A percentile compares a stretch with the other conserved stretches of the same genome.
These are phyloP conservation scores for Annona squamosa DNA, from an alignment of 164 flowering plant species.

Conservation along the genomic window DNA sequence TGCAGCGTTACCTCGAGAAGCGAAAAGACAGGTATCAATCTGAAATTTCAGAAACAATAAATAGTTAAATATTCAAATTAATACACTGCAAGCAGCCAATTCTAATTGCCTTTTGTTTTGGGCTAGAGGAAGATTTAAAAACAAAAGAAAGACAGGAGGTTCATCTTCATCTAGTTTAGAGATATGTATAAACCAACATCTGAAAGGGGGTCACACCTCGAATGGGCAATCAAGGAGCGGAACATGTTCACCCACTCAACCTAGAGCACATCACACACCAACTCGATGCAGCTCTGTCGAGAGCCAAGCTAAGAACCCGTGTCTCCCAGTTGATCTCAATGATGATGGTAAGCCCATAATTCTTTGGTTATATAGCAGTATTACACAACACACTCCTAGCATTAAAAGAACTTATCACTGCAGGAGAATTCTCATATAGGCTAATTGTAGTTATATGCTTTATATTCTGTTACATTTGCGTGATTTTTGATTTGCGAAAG, in stretches of 20 bases:
- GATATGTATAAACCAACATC: slow-evolving; percentile 37
- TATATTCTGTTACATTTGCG: not conserved
- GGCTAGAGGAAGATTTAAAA: slow-evolving; percentile 50
- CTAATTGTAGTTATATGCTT: not conserved
- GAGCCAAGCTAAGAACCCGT: slow-evolving; percentile 24
- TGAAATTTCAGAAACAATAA: not conserved
- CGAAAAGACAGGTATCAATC: slow-evolving; percentile 63
- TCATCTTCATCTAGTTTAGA: slow-evolving; percentile 30
- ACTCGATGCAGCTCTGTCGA: slow-evolving; percentile 24
- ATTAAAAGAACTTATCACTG: no score
- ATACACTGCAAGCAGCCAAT: not conserved
- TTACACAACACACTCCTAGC: not conserved
- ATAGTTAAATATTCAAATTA: not conserved
- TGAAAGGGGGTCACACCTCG: slow-evolving; percentile 22
- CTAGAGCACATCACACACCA: slow-evolving; percentile 27
- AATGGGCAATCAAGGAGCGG: slow-evolving; percentile 35
- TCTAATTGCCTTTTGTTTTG: slow-evolving; percentile 4
- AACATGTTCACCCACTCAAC: slow-evolving; percentile 37
- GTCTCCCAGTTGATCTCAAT: slow-evolving; percentile 39
- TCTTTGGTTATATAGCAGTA: not conserved
- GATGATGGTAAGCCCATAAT: slow-evolving; percentile 27
- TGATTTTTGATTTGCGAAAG: not conserved
- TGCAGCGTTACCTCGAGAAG: slow-evolving; percentile 75
- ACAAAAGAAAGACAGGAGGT: slow-evolving; percentile 34
- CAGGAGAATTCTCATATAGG: not conserved